Evolutionary conservation across 305 asterid species (phyloP).

Genomic region (Fraxinus paxiana): DNA sequence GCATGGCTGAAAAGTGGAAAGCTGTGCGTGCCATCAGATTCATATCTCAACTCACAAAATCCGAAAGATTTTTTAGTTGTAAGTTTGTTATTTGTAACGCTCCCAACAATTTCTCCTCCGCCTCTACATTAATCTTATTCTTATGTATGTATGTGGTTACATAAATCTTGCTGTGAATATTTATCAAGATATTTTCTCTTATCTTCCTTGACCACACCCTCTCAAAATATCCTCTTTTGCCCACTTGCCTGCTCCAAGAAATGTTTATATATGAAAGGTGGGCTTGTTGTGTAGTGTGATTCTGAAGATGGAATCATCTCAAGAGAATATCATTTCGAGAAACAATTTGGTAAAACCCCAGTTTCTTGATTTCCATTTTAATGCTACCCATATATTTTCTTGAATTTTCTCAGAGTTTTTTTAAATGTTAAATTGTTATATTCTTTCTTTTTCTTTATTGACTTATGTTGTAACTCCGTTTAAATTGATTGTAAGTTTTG

Average conservation of each 20-base stretch:
- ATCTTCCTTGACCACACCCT: conserved; percentile 30
- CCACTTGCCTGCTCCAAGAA: conserved; percentile 19
- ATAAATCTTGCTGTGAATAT: conserved; percentile 28
- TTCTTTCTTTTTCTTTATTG: background rate
- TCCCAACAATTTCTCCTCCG: conserved; percentile 13
- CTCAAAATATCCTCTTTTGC: conserved; percentile 31
- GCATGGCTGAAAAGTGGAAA: conserved; percentile 40
- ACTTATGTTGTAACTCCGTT: background rate
- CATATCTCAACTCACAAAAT: background rate
- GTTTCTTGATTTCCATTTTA: background rate
- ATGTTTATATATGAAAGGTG: conserved; percentile 5
- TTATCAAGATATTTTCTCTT: conserved; percentile 19
- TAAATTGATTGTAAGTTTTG: background rate
- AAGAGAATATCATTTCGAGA: conserved; percentile 29
- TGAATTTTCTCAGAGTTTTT: background rate
- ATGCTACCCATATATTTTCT: background rate
- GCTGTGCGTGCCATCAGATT: conserved; percentile 29
- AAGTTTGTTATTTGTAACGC: conserved; percentile 1
- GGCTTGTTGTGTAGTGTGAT: background rate
- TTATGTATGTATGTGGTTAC: background rate
- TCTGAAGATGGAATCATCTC: conserved; percentile 38
- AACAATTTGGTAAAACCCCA: conserved; percentile 38
- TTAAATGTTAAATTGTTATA: background rate
- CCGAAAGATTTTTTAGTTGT: conserved; percentile 24
- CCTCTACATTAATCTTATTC: conserved; percentile 2